Conservation (phyloP, 2,329 filamentous ascomycete species). For the Colletotrichum echinochloae region DNA sequence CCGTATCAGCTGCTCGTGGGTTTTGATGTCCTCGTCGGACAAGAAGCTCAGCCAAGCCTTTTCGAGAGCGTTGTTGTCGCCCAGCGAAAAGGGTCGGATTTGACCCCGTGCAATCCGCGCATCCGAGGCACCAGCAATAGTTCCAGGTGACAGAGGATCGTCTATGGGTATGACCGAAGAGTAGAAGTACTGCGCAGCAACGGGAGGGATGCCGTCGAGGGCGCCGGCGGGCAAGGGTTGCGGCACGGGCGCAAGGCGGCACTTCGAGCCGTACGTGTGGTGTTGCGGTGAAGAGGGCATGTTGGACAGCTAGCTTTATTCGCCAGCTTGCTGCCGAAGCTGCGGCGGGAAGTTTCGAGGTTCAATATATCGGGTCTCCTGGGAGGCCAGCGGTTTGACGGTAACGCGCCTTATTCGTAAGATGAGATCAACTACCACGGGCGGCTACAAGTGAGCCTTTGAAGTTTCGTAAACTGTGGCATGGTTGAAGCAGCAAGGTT, state of each 20-base stretch:
- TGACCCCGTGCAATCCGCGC: conserved; percentile 67
- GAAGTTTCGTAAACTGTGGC: conserved; percentile 1
- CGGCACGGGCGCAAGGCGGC: conserved; percentile 64
- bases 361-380: no score
- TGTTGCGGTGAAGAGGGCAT: conserved; percentile 19
- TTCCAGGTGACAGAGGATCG: conserved; percentile 80
- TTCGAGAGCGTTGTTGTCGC: conserved; percentile 84
- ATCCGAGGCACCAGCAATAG: conserved; percentile 64
- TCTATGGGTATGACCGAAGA: conserved; percentile 85
- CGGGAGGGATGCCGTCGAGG: conserved; percentile 65
- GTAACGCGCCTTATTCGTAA: not conserved
- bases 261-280: conserved; percentile 72
- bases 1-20: conserved; percentile 57
- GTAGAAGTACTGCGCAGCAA: conserved; percentile 86
- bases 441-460: conserved; percentile 1
- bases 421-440: not conserved
- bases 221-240: conserved; percentile 49
- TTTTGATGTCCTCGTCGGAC: conserved; percentile 59
- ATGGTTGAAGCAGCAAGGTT: conserved; percentile 4
- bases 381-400: not conserved
- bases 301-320: not conserved
- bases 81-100: conserved; percentile 81
- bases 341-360: not conserved
- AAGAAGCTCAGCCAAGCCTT: conserved; percentile 77
- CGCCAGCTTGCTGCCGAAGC: not conserved